phyloP scores from a whole-genome alignment of 495 filamentous ascomycete genomes.

The Aspergillus campestris region DNA sequence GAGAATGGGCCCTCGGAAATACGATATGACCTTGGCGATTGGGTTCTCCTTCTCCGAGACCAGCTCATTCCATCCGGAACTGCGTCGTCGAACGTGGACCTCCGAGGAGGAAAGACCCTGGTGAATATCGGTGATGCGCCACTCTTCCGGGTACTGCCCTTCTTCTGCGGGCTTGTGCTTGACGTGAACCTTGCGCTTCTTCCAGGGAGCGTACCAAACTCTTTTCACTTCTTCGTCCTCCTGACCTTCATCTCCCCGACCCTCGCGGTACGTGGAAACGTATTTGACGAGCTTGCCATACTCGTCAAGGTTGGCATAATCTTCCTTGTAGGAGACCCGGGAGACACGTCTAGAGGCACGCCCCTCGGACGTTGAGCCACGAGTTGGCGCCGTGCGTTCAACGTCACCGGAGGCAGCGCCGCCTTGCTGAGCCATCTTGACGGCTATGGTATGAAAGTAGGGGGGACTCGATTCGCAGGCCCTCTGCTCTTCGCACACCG shows the following conservation, averaged over 20 bases:
- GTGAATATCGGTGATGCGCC: conserved; percentile 62
- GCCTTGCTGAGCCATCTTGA: conserved; percentile 16
- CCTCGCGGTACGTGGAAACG: conserved; percentile 54
- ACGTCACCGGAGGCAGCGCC: conserved; percentile 4
- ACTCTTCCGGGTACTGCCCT: conserved; percentile 54
- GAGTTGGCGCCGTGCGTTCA: conserved; percentile 13
- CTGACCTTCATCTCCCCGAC: conserved; percentile 18
- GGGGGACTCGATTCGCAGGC: conserved; percentile 2
- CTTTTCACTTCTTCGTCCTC: conserved; percentile 28
- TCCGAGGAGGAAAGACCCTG: conserved; percentile 48
- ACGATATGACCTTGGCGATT: conserved; percentile 62
- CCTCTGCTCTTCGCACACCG: background rate
- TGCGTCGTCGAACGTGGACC: conserved; percentile 50
- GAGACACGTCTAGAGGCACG: conserved; percentile 27
- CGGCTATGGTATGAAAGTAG: conserved; percentile 1
- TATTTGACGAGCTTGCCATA: conserved; percentile 54
- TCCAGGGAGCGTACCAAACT: conserved; percentile 50
- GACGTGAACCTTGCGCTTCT: conserved; percentile 44
- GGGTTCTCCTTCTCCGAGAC: conserved; percentile 65
- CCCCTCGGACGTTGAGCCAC: conserved; percentile 8
- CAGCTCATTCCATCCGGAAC: conserved; percentile 64
- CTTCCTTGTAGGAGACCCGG: conserved; percentile 30
- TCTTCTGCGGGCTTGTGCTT: conserved; percentile 21
- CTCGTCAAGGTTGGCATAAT: conserved; percentile 35
- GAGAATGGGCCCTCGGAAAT: conserved; percentile 72